Evolutionary conservation across 441 rosid genomes (phyloP), one percentile per base, ranked within the genome.

Genomic region (Pelargonium cotyledonis): DNA sequence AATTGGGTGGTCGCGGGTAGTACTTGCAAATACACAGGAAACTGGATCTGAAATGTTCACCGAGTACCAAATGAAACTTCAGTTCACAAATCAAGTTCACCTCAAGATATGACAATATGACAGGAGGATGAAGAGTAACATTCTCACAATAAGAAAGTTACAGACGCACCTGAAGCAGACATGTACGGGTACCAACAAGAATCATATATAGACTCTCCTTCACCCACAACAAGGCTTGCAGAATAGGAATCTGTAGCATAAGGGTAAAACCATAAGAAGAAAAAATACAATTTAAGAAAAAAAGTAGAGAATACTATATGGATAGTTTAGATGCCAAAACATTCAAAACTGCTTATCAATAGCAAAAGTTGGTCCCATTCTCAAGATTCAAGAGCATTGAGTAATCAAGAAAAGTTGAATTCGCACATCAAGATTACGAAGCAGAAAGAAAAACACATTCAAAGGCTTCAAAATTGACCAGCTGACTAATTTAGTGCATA

Each of bases 141-240:
- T 12, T 12, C 8, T 43, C n/a, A 3, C 12, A 8, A 29, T 65
- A 63, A 11, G 14, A 60, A 69, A 43, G 65, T 38, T 60, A 31
- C n/a, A 6, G 6, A 21, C 31, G 68, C 74, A 88, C 97, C 92
- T 84, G 97, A 85, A 75, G 86, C 81, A 65, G 79, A 82, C 94
- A 88, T 91, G 81, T 82, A 85, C 0, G 99, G 99, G 79, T 92
- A 95, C 97, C 97, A 89, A 75, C 91, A 84, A 79, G 82, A 88
- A 72, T 89, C 97, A 74, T 94, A 85, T 3, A 87, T 91, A 69
- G 97, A 79, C 80, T 93, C 98, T 77, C 96, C 98, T 79, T 86
- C 97, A 0, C 51, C 70, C 75, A 91, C 85, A 74, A 87, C 76
- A 23, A 83, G 85, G 72, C 79, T 76, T 0, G 88, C 91, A 63